Evolutionary conservation across 192 early-diverging fungal genomes (phyloP).

Genomic region (Linnemannia schmuckeri): DNA sequence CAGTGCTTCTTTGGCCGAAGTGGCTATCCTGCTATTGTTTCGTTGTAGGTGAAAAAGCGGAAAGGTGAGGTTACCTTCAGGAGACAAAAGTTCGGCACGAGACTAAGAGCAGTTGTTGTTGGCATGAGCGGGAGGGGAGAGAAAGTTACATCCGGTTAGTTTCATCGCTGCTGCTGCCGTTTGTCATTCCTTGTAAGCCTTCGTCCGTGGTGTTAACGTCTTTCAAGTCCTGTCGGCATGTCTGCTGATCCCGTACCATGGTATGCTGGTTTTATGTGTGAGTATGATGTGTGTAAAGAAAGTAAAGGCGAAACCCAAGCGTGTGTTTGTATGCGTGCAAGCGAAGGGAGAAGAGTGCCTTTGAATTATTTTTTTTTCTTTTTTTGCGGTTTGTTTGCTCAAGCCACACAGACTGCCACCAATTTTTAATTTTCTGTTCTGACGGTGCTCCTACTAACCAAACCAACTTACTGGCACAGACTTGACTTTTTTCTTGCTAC

Average conservation of each 20-base stretch:
- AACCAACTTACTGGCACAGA: background rate
- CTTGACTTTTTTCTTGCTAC: background rate
- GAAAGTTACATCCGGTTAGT: background rate
- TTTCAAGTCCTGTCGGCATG: background rate
- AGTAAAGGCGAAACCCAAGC: background rate
- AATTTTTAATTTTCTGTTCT: background rate
- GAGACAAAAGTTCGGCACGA: constrained; percentile 61
- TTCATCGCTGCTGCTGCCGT: background rate
- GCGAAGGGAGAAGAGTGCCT: background rate
- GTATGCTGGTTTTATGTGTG: background rate
- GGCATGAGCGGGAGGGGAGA: background rate
- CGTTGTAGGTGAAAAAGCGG: background rate
- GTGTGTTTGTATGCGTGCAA: background rate
- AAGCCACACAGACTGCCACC: constrained; percentile 16
- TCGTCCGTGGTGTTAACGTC: too few species aligned
- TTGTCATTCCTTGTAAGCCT: background rate
- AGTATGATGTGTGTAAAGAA: background rate
- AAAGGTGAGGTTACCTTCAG: constrained; percentile 51
- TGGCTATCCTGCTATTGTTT: background rate
- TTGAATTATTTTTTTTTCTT: background rate
- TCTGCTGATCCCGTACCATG: constrained; percentile 5
- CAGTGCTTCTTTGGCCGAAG: background rate
- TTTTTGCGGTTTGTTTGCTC: constrained; percentile 1
- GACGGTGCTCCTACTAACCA: background rate
- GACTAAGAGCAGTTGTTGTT: constrained; percentile 43